These are phyloP conservation scores for Cerioporus squamosus DNA, from an alignment of 1,284 basidiomycete species.

Conservation along the genomic window DNA sequence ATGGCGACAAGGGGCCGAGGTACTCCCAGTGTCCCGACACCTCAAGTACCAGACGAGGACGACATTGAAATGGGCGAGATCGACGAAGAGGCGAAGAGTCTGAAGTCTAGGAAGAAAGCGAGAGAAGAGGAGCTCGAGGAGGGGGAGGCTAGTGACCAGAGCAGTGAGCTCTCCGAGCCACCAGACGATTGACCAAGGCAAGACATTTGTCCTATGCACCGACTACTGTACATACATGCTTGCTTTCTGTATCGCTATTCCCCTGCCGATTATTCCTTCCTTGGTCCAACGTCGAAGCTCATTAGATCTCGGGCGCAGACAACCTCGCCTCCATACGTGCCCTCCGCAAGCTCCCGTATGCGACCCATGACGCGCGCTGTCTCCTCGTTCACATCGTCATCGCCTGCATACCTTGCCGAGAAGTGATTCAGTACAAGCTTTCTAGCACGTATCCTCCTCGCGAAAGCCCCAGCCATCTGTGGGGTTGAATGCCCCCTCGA, in stretches of 20 bases:
- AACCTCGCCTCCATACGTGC: constrained; percentile 55
- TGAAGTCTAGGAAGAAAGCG: constrained; percentile 52
- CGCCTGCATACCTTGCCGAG: constrained; percentile 53
- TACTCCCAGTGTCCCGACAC: constrained; percentile 27
- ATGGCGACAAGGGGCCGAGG: constrained; percentile 24
- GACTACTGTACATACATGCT: constrained; percentile 12
- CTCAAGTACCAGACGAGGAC: constrained; percentile 46
- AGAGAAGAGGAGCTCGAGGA: constrained; percentile 76
- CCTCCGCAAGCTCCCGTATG: constrained; percentile 59
- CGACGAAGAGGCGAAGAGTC: constrained; percentile 63
- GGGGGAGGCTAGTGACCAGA: constrained; percentile 80
- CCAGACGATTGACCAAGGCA: constrained; percentile 53
- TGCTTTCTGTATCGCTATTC: constrained; percentile 15
- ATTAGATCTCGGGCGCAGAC: constrained; percentile 75
- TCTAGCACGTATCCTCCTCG: constrained; percentile 65
- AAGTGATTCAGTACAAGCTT: constrained; percentile 88
- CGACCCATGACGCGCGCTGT: constrained; percentile 61
- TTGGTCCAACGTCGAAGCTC: constrained; percentile 57
- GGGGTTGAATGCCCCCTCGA: constrained; percentile 92
- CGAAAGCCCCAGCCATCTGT: constrained; percentile 88
- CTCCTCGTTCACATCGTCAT: constrained; percentile 48
- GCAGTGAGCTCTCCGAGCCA: constrained; percentile 75
- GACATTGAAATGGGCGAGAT: constrained; percentile 90
- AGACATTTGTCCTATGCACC: background rate
- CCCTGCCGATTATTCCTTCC: constrained; percentile 23